Evolutionary conservation across 1,139 yeast genomes (phyloP).

Genomic region (Lodderomyces margitis): DNA sequence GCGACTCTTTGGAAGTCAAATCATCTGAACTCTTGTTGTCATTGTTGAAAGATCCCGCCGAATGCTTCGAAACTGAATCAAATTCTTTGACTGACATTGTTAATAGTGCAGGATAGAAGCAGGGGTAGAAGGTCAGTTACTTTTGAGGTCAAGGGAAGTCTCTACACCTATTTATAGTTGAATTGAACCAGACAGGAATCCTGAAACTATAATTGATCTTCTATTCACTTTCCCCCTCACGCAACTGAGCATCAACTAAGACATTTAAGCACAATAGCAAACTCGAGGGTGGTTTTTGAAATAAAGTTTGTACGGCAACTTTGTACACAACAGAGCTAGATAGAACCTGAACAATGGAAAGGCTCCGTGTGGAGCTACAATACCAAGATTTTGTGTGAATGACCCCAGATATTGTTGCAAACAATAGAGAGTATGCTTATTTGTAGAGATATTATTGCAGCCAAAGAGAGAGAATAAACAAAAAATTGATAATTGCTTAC

Average conservation of each 20-base stretch:
- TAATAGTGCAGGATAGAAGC: too few species aligned
- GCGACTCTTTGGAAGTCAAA: neutral
- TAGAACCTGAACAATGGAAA: neutral
- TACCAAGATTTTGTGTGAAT: slow-evolving; percentile 1
- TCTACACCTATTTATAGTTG: neutral
- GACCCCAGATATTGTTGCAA: neutral
- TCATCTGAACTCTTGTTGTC: slow-evolving; percentile 2
- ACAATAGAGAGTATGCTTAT: too few species aligned
- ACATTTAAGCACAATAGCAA: too few species aligned
- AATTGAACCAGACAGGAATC: too few species aligned
- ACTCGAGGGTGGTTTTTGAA: too few species aligned
- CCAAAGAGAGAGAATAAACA: neutral
- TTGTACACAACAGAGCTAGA: too few species aligned
- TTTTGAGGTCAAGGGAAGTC: neutral
- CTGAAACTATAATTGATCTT: too few species aligned
- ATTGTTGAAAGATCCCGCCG: neutral
- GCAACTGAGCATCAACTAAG: too few species aligned
- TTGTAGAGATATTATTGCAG: neutral
- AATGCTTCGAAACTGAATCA: neutral
- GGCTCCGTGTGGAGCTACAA: neutral
- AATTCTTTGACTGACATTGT: neutral
- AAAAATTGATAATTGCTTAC: neutral
- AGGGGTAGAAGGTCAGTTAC: neutral
- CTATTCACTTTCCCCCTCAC: too few species aligned
- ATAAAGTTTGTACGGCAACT: neutral